Evolutionary conservation across 306 rosid species (phyloP), one percentile per base, ranked within the genome.

Genomic region (Dryas drummondii): DNA sequence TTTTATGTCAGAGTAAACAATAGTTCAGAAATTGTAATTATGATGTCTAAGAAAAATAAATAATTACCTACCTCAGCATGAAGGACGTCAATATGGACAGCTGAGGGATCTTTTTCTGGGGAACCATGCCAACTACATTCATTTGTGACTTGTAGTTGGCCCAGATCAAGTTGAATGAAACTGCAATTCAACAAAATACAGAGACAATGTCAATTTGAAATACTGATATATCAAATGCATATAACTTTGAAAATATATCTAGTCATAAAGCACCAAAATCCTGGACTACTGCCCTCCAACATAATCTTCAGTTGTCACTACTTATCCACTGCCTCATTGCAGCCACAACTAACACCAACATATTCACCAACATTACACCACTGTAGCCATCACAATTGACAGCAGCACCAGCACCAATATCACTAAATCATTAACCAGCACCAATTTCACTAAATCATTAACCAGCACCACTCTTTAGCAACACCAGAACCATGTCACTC

Each of bases 101-200:
- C 92, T 27, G 97, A 88, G 73, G 97, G 91, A 84, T 94, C 97
- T 55, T 85, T 84, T 74, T 86, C 99, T 46, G 78, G 90, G 73
- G 85, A 81, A 72, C 97, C 99, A 87, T 92, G 85, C 99, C 99
- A 94, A 78, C 91, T 92, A 82, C 87, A 85, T 83, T 93, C 85
- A 87, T 94, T 94, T 79, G 82, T 80, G 72, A 94, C 91, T 66
- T 73, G 86, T 64, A 94, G 91, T 83, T 86, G 91, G 74, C 93
- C 97, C 82, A 94, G 80, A 82, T 94, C 99, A 85, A 94, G 99
- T 86, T 94, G 99, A 86, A 94, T 94, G 82, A 92, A 94, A 78
- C 99, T 94, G 90, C 72, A 87, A 72, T 78, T 45, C 17, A 76
- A 64, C 12, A 71, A 73, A 50, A 72, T 53, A 19, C 27, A n/a